phyloP scores from a whole-genome alignment of 2,329 filamentous ascomycete species.

The Fusarium domesticum region DNA sequence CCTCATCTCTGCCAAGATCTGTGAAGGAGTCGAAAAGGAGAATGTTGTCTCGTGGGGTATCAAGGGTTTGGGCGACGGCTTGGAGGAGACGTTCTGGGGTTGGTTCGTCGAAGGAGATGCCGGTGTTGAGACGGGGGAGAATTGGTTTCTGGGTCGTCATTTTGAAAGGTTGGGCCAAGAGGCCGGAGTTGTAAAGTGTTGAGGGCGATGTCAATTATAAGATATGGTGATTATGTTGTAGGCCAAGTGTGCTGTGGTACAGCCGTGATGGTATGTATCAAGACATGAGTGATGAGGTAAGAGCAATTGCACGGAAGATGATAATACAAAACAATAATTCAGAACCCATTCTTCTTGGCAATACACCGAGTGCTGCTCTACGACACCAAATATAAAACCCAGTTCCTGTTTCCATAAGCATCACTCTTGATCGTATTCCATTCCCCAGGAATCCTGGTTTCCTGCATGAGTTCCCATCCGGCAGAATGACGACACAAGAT shows the following conservation, averaged over 20 bases:
- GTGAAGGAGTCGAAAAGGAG: conserved; percentile 42
- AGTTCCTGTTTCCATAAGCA: neutral
- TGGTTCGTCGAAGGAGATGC: conserved; percentile 15
- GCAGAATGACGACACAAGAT: neutral
- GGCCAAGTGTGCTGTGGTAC: no score
- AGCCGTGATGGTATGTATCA: no score
- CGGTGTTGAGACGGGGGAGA: conserved; percentile 26
- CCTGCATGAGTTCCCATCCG: neutral
- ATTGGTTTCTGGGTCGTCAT: conserved; percentile 10
- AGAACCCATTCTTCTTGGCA: neutral
- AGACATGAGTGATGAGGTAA: neutral
- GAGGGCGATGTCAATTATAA: no score
- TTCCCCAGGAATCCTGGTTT: neutral
- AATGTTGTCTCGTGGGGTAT: conserved; percentile 32
- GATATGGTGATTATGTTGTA: no score
- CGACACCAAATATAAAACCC: neutral
- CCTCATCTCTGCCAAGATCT: conserved; percentile 43
- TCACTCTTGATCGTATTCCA: neutral
- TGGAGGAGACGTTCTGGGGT: conserved; percentile 33
- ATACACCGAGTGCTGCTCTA: neutral
- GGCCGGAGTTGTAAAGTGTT: neutral
- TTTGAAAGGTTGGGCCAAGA: neutral
- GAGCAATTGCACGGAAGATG: neutral
- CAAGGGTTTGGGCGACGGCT: conserved; percentile 38
- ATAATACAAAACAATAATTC: neutral